These are phyloP conservation scores for Mrakia blollopis DNA, from an alignment of 768 basidiomycete genomes.

Conservation along the genomic window DNA sequence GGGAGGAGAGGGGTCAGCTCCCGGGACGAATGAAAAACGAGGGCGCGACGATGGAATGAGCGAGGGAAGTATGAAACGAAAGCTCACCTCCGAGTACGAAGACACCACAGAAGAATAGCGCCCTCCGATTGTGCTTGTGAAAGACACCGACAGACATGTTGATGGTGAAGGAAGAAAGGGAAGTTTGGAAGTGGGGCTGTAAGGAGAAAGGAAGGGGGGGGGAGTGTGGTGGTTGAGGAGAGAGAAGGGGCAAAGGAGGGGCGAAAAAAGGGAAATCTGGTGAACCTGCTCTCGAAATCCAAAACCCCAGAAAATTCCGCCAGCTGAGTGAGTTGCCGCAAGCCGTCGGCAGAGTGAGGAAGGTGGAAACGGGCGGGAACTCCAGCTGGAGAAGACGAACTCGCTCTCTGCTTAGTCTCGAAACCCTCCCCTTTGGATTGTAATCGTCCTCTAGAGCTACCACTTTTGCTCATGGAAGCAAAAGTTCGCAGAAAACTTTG, in stretches of 20 bases:
- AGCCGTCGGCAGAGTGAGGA: too few species aligned
- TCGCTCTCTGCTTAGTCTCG: too few species aligned
- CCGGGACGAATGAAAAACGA: background rate
- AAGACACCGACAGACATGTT: conserved; percentile 19
- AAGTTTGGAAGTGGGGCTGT: background rate
- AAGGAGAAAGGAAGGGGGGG: background rate
- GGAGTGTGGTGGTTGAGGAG: conserved; percentile 8
- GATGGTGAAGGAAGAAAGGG: background rate
- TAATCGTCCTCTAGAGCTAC: too few species aligned
- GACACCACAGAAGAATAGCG: background rate
- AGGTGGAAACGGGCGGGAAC: too few species aligned
- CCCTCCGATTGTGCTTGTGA: conserved; percentile 17
- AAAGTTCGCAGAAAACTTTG: too few species aligned
- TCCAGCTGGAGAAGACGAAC: too few species aligned
- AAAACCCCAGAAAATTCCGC: too few species aligned
- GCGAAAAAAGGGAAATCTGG: too few species aligned
- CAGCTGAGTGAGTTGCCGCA: too few species aligned
- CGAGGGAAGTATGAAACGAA: background rate
- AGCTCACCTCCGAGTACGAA: background rate
- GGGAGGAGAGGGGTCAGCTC: background rate
- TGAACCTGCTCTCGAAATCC: too few species aligned
- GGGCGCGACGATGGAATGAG: background rate
- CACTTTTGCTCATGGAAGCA: too few species aligned
- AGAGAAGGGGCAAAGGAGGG: conserved; percentile 1
- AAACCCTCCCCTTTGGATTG: too few species aligned